Conservation (phyloP, 805 yeast species). For the Deakozyma indianensis region DNA sequence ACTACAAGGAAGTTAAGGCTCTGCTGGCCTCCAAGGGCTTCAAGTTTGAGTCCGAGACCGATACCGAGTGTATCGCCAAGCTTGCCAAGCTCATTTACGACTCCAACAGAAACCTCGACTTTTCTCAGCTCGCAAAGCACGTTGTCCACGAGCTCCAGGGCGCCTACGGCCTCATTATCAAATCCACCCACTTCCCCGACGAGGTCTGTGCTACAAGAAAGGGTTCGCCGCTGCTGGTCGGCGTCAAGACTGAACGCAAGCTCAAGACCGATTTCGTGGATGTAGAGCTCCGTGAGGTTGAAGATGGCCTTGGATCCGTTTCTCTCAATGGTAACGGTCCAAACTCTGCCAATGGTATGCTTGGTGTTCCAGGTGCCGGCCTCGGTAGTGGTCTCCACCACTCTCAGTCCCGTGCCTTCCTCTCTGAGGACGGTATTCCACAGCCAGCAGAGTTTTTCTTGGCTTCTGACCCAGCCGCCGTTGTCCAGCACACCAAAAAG, state of each 20-base stretch:
- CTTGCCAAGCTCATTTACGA: conserved; percentile 84
- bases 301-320: conserved; percentile 8
- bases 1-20: conserved; percentile 80
- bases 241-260: conserved; percentile 87
- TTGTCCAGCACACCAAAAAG: conserved; percentile 91
- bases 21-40: conserved; percentile 69
- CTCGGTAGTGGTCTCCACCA: conserved; percentile 60
- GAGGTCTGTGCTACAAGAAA: conserved; percentile 95
- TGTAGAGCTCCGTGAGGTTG: conserved; percentile 79
- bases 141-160: conserved; percentile 91
- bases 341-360: conserved; percentile 11
- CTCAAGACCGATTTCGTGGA: conserved; percentile 96
- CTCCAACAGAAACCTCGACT: conserved; percentile 69
- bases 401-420: conserved; percentile 91
- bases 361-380: conserved; percentile 35
- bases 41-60: conserved; percentile 82
- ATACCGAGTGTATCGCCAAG: conserved; percentile 96
- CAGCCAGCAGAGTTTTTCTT: conserved; percentile 91
- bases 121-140: conserved; percentile 83
- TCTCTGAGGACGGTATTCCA: conserved; percentile 85
- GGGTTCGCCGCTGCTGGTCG: conserved; percentile 94
- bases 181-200: conserved; percentile 84
- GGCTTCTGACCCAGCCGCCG: conserved; percentile 95
- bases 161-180: conserved; percentile 90
- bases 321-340: conserved; percentile 10